These are phyloP conservation scores for Aquanectria penicillioides DNA, from an alignment of 2,329 filamentous ascomycete genomes.

Conservation along the genomic window DNA sequence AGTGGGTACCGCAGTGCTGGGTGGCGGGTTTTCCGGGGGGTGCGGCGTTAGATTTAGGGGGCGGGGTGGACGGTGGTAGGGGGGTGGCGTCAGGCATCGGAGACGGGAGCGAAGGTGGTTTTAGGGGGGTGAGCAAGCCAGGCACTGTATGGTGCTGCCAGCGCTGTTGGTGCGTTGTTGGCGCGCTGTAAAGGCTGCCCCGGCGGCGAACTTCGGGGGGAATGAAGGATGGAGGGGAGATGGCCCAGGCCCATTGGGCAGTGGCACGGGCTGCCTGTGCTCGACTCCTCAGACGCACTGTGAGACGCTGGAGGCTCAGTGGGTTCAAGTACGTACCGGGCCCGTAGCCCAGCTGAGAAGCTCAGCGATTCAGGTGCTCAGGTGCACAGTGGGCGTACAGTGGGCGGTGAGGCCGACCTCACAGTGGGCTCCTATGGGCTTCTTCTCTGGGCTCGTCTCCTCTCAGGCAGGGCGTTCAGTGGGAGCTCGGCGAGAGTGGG, in stretches of 20 bases:
- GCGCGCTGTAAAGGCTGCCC: too few relatives aligned
- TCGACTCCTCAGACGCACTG: slow-evolving; percentile 10
- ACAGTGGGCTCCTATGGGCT: too few relatives aligned
- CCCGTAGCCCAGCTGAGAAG: too few relatives aligned
- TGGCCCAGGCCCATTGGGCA: background rate
- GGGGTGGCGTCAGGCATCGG: slow-evolving; percentile 1
- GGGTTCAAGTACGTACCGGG: background rate
- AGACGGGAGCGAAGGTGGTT: background rate
- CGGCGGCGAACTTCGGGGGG: too few relatives aligned
- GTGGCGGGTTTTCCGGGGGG: slow-evolving; percentile 13
- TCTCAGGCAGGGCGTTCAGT: too few relatives aligned
- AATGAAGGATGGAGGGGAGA: background rate
- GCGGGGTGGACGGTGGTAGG: background rate
- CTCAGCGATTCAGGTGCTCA: too few relatives aligned
- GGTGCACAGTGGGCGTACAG: slow-evolving; percentile 4
- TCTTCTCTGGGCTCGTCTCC: too few relatives aligned
- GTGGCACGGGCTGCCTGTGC: slow-evolving; percentile 4
- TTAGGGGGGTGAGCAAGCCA: slow-evolving; percentile 6
- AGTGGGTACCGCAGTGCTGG: slow-evolving; percentile 4
- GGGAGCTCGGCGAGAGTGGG: background rate
- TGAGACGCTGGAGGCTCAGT: slow-evolving; percentile 18
- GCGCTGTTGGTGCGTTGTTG: too few relatives aligned
- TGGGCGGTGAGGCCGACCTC: too few relatives aligned
- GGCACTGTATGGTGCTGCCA: too few relatives aligned
- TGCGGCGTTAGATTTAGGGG: background rate